Conservation (phyloP, 2,329 filamentous ascomycete genomes). For the Clarireedia paspali region DNA sequence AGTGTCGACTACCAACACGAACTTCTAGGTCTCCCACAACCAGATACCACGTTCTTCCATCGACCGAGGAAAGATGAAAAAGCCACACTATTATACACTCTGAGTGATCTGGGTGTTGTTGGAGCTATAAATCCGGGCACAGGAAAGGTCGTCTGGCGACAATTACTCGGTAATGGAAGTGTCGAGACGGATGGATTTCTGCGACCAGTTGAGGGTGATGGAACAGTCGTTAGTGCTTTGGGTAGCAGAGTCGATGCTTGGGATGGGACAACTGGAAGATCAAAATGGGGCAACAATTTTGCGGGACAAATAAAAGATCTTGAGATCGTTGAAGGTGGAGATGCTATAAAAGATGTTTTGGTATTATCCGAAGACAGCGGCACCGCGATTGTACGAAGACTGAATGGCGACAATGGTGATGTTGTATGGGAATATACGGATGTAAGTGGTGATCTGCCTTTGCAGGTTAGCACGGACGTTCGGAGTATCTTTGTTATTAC, state of each 20-base stretch:
- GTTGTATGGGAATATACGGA: constrained; percentile 75
- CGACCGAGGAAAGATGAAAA: constrained; percentile 73
- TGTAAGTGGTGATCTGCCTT: constrained; percentile 58
- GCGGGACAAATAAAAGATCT: constrained; percentile 56
- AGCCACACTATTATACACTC: constrained; percentile 82
- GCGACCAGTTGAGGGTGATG: constrained; percentile 70
- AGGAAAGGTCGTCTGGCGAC: constrained; percentile 80
- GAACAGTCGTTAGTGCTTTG: constrained; percentile 66
- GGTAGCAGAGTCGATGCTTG: constrained; percentile 68
- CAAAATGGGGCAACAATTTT: constrained; percentile 65
- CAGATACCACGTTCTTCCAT: constrained; percentile 90
- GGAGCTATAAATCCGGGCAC: constrained; percentile 86
- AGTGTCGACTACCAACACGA: constrained; percentile 89
- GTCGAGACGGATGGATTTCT: constrained; percentile 37
- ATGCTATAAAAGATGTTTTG: constrained; percentile 60
- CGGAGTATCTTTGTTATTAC: constrained; percentile 69
- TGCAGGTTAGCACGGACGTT: constrained; percentile 65
- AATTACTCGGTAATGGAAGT: constrained; percentile 51
- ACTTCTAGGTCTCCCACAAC: constrained; percentile 74
- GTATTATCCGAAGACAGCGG: constrained; percentile 54
- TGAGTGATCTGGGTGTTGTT: constrained; percentile 76
- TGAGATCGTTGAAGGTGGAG: constrained; percentile 60
- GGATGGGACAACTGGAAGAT: constrained; percentile 74
- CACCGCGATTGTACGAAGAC: constrained; percentile 54
- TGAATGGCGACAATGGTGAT: constrained; percentile 65